Base-by-base conservation (phyloP, 768 basidiomycete genomes). In the Pleurotus giganteus region DNA sequence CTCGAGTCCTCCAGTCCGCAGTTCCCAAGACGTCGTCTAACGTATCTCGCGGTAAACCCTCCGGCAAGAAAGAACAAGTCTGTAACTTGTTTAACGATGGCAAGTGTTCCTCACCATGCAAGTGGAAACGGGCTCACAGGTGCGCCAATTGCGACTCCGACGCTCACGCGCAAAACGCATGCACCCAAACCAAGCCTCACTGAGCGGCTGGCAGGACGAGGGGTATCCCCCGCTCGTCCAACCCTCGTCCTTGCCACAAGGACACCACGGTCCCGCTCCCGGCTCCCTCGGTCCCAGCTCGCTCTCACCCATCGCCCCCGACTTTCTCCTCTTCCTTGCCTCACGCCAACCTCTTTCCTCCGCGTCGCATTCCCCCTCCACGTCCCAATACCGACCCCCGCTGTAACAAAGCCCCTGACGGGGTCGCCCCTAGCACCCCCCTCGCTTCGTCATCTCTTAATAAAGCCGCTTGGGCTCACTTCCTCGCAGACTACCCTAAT, bases 401-500 rank as follows among this genome's bases (percentile, higher is more conserved):
- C 4, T 50, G 49, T 21, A 61, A 61, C 52, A 5, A 13, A 12
- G 9, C 43, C 47, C 29, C 57, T 8, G 45, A 50, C n/a, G 47
- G 56, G 15, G 12, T 57, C 42, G 26, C 55, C 56, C 26, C 23
- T n/a, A n/a, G n/a, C n/a, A n/a, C n/a, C n/a, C n/a, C n/a, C n/a
- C n/a, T n/a, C n/a, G 7, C 32, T 54, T 24, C 50, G 50, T 32
- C 60, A 52, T 24, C 4, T 3, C 21, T 27, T 28, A 3, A 55
- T 37, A 27, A 3, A 12, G 6, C 13, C 23, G 51, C 37, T n/a
- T 71, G 68, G 69, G 41, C 45, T 1, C 55, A 45, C 42, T 63
- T 61, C 27, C 41, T 71, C 23, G 23, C 3, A 1, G 68, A 69
- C n/a, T 69, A 71, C 45, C 68, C 68, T 8, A 61, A 69, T 53